Percentiles rank a stretch among this genome's conserved stretches.
phyloP scores from a whole-genome alignment of 2,329 filamentous ascomycete species.

The Ophiostoma pallidulum region DNA sequence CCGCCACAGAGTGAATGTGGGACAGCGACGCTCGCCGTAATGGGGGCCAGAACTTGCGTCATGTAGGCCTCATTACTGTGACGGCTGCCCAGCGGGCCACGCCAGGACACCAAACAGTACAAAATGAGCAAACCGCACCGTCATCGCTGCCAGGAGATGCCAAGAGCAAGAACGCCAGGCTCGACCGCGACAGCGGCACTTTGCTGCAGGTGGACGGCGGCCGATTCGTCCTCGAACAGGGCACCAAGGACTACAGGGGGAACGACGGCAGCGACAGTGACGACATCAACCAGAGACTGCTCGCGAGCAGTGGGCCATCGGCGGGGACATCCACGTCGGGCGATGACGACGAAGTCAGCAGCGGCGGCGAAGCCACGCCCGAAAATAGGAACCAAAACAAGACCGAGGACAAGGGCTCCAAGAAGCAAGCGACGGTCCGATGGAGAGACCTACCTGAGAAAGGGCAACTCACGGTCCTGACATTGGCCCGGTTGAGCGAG shows the following conservation, averaged over 20 bases:
- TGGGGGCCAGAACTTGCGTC: background rate
- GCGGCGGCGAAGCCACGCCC: background rate
- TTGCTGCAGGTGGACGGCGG: background rate
- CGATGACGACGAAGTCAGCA: background rate
- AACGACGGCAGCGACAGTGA: background rate
- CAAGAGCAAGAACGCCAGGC: conserved; percentile 4
- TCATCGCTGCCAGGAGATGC: background rate
- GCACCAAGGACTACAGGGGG: background rate
- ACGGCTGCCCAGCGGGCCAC: too few species aligned
- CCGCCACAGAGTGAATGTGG: conserved; percentile 1
- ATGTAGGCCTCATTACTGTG: background rate
- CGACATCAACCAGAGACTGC: conserved; percentile 2
- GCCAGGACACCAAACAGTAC: too few species aligned
- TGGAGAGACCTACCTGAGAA: conserved; percentile 70
- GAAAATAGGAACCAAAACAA: background rate
- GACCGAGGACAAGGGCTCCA: background rate
- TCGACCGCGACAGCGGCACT: background rate
- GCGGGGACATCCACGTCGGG: background rate
- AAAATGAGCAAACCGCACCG: too few species aligned
- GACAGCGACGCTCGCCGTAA: background rate
- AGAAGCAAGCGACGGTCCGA: conserved; percentile 32
- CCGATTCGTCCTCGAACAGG: background rate
- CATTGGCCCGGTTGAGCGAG: conserved; percentile 69
- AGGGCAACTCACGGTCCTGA: conserved; percentile 67
- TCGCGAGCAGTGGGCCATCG: background rate